phyloP scores from a whole-genome alignment of 176 grass and related monocot species.

The Luzula sylvatica region DNA sequence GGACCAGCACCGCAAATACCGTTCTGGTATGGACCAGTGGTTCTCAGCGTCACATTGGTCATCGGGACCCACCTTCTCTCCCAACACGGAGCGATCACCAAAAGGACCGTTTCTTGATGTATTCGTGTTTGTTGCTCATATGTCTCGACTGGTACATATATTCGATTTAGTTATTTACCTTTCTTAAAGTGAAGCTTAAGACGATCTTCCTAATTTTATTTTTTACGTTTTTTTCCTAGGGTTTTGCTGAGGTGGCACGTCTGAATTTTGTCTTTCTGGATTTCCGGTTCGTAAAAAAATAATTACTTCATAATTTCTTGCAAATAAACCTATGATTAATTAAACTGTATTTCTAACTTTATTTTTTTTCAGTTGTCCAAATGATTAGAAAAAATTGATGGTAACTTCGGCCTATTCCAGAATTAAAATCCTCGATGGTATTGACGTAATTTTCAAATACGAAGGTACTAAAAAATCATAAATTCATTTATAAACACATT shows the following conservation, averaged over 20 bases:
- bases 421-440: slow-evolving; percentile 69
- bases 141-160: too few species aligned
- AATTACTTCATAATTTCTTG: neutral
- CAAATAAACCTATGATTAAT: neutral
- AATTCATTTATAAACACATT: neutral
- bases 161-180: too few species aligned
- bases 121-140: too few species aligned
- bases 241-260: too few species aligned
- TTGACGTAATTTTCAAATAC: slow-evolving; percentile 58
- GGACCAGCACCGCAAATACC: slow-evolving; percentile 72
- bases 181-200: too few species aligned
- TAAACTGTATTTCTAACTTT: slow-evolving; percentile 24
- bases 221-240: too few species aligned
- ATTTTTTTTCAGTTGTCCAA: slow-evolving; percentile 49
- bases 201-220: too few species aligned
- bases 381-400: slow-evolving; percentile 50
- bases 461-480: slow-evolving; percentile 51
- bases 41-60: slow-evolving; percentile 83
- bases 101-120: too few species aligned
- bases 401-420: slow-evolving; percentile 78
- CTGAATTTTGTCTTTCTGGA: too few species aligned
- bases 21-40: slow-evolving; percentile 83
- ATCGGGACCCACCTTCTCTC: slow-evolving; percentile 71
- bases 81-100: slow-evolving; percentile 73
- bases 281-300: slow-evolving; percentile 68